Evolutionary conservation across 148 eudicot genomes (phyloP), one percentile per base, ranked within the genome.

Genomic region (Vaccinium corymbosum): DNA sequence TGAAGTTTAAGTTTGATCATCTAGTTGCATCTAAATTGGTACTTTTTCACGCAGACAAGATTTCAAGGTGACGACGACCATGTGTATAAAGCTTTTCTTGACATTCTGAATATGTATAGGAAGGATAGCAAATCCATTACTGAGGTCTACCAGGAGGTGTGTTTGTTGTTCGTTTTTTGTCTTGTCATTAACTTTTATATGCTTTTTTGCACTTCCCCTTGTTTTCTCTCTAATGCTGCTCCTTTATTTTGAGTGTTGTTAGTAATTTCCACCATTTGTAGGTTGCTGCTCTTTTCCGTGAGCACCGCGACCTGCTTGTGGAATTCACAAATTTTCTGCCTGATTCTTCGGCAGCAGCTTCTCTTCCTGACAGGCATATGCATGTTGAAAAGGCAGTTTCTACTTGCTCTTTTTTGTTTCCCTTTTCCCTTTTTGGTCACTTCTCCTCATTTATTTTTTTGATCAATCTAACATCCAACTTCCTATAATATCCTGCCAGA

Each of bases 71-170:
- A 91, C 75, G 91, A 91, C 83, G 91, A 91, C 83, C 90, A 85
- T 55, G 92, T 91, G 42, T 91, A 91, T 88, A 91, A 93, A 86
- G 86, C 92, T 74, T 93, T 93, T 83, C 92, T 93, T 71, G 92
- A 89, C 75, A 90, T 88, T 82, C 84, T 93, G 89, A 91, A 88
- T 64, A 83, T 88, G 92, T 93, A 88, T 81, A 84, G 88, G 55
- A 93, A 87, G 66, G 91, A 90, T 66, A 87, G 52, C 79, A 93
- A 91, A 83, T 76, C 91, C 72, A 86, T 93, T 74, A 72, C 74
- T 17, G 93, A 93, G 85, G 95, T 93, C 85, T 88, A 90, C 84
- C 83, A 85, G 51, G 94, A 93, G 95, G 95, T 90, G 73, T 71
- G 92, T 87, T 85, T 50, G 27, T 81, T 22, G 19, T 29, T 49